Percentiles rank a stretch among this genome's conserved stretches.
Conservation (phyloP, 176 grass and related monocot species). For the Metroxylon sagu region DNA sequence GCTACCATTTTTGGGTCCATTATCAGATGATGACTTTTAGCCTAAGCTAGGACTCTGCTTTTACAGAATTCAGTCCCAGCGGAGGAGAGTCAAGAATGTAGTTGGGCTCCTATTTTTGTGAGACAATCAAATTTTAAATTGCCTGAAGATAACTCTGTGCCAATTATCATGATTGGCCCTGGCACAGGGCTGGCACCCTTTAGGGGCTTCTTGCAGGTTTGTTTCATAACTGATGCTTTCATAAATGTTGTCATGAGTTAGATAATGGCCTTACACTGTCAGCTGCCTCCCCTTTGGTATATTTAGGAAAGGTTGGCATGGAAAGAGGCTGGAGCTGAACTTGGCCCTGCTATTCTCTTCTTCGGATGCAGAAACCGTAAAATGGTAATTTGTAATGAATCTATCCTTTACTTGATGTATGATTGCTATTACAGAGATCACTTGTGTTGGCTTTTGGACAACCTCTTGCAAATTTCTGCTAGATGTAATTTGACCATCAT, state of each 20-base stretch:
- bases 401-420: background rate
- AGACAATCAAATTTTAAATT: slow-evolving; percentile 91
- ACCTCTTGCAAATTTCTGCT: slow-evolving; percentile 2
- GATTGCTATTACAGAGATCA: background rate
- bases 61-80: slow-evolving; percentile 60
- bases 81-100: slow-evolving; percentile 78
- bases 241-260: too few species aligned
- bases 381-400: slow-evolving; percentile 29
- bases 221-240: slow-evolving; percentile 12
- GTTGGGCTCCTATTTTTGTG: slow-evolving; percentile 94
- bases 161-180: slow-evolving; percentile 97
- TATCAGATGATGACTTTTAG: too few species aligned
- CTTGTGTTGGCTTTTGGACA: background rate
- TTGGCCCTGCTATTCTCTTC: slow-evolving; percentile 65
- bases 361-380: slow-evolving; percentile 91
- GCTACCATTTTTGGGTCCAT: too few species aligned
- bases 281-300: slow-evolving; percentile 2
- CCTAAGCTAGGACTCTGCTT: background rate
- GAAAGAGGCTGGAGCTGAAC: slow-evolving; percentile 59
- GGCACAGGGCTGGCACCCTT: slow-evolving; percentile 90
- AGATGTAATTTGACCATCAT: background rate
- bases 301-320: slow-evolving; percentile 73
- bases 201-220: slow-evolving; percentile 98
- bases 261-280: too few species aligned
- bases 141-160: slow-evolving; percentile 54